phyloP scores from a whole-genome alignment of 495 filamentous ascomycete species.

The Rhizodiscina lignyota region DNA sequence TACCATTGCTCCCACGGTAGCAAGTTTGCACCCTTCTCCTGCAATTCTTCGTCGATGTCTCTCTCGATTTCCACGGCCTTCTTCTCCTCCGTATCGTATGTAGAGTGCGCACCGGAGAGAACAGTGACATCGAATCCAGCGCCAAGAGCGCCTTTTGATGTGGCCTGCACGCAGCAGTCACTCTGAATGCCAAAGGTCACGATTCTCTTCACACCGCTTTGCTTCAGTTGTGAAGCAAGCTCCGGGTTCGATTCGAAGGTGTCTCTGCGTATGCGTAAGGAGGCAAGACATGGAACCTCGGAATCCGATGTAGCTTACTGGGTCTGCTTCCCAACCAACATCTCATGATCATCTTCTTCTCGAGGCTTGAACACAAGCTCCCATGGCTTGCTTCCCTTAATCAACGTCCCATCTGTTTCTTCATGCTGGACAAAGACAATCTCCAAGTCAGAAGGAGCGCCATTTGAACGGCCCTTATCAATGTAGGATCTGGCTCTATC shows the following conservation, averaged over 20 bases:
- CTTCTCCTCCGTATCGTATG: conserved; percentile 13
- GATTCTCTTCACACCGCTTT: conserved; percentile 7
- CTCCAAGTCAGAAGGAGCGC: not conserved
- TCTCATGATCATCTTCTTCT: conserved; percentile 2
- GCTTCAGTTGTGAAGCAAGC: conserved; percentile 8
- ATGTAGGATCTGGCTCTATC: not conserved
- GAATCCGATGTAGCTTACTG: not conserved
- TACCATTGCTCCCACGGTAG: not conserved
- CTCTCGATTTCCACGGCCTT: conserved; percentile 16
- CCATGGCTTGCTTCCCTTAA: conserved; percentile 15
- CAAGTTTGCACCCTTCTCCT: not conserved
- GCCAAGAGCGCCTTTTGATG: conserved; percentile 14
- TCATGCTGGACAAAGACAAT: conserved; percentile 22
- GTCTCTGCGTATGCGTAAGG: conserved; percentile 3
- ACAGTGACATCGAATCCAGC: conserved; percentile 17
- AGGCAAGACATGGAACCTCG: conserved; percentile 9
- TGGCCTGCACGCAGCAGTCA: conserved; percentile 19
- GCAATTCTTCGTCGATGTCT: conserved; percentile 15
- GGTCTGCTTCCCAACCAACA: conserved; percentile 12
- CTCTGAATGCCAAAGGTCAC: conserved; percentile 21
- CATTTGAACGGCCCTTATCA: not conserved
- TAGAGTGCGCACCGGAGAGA: conserved; percentile 21
- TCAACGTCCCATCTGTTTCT: conserved; percentile 10
- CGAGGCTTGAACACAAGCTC: conserved; percentile 18
- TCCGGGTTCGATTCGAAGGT: conserved; percentile 20